phyloP scores from a whole-genome alignment of 345 rosid genomes.

The Eucalyptus brandiana region DNA sequence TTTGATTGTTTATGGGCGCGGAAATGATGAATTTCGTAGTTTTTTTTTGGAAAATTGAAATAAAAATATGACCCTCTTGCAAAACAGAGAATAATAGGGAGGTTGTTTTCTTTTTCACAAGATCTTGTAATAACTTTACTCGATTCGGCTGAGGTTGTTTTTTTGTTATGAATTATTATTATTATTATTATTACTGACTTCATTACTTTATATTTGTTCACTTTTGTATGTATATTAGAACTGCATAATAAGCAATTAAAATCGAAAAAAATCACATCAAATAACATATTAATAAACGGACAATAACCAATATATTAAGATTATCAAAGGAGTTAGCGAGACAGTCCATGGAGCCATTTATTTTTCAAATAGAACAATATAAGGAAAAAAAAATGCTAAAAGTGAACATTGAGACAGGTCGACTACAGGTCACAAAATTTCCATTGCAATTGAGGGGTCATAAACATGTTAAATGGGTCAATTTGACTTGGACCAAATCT shows the following conservation, averaged over 20 bases:
- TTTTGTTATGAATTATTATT: background rate
- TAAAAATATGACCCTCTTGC: too few relatives aligned
- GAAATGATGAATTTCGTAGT: background rate
- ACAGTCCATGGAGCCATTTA: too few relatives aligned
- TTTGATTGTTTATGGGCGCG: conserved; percentile 11
- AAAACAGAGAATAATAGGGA: too few relatives aligned
- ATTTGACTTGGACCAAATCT: too few relatives aligned
- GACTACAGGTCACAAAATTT: too few relatives aligned
- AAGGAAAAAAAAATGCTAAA: too few relatives aligned
- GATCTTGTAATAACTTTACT: background rate
- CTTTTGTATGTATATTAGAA: background rate
- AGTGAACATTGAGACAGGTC: fast-evolving
- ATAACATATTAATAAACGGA: too few relatives aligned
- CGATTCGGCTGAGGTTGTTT: background rate
- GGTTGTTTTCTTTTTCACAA: background rate
- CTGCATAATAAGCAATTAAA: background rate
- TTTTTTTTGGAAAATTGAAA: background rate
- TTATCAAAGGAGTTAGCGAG: background rate
- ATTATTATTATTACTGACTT: background rate
- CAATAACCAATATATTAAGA: too few relatives aligned
- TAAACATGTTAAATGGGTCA: too few relatives aligned
- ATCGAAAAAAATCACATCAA: background rate
- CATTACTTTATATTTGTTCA: background rate
- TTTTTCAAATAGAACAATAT: too few relatives aligned
- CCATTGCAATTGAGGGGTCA: too few relatives aligned